Evolutionary conservation across 2,329 filamentous ascomycete species (phyloP), one percentile per base, ranked within the genome.

Genomic region (Ploettnerulaceae sp.): DNA sequence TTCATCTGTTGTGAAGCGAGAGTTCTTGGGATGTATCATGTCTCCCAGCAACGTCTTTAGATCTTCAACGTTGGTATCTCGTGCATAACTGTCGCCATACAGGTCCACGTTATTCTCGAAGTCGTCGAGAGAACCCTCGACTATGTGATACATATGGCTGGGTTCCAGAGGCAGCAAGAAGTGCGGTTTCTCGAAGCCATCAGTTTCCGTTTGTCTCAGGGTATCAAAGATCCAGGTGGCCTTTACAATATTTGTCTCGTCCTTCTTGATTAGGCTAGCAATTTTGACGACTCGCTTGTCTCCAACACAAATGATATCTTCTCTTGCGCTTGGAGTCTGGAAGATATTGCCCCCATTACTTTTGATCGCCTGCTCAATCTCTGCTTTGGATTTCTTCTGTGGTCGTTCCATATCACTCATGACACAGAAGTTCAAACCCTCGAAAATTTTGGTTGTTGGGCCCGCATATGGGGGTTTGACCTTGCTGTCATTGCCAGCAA

Each of bases 281-380:
- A 90, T 89, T 60, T 90, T 90, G 56, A 97, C 82, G 0, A 79
- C 75, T 33, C 74, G 85, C 64, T 89, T 86, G 55, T 96, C 90
- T 0, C 86, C 88, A 8, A 97, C 70, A 40, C 90, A 73, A 26
- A 93, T 72, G 53, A 85, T 89, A 34, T 73, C 68, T 1, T 77
- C 69, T 3, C 71, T 74, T 1, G 79, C 75, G 4, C 72, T 76
- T 5, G 88, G 77, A 8, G 82, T 82, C 62, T 96, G 89, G 6
- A 84, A 84, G 24, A 96, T 74, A 7, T 69, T 78, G 5, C 89
- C 93, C 3, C 91, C 91, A 51, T 96, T 81, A 4, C 82, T 77
- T 65, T 93, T 95, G 58, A 97, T 77, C 1, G 95, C 66, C 7
- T 78, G 72, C 65, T 97, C 90, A 1, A 98, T 70, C 53, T 94